A percentile compares a stretch with the other conserved stretches of the same genome.
Conservation (phyloP, 192 early-diverging fungal species). For the Coemansia brasiliensis region DNA sequence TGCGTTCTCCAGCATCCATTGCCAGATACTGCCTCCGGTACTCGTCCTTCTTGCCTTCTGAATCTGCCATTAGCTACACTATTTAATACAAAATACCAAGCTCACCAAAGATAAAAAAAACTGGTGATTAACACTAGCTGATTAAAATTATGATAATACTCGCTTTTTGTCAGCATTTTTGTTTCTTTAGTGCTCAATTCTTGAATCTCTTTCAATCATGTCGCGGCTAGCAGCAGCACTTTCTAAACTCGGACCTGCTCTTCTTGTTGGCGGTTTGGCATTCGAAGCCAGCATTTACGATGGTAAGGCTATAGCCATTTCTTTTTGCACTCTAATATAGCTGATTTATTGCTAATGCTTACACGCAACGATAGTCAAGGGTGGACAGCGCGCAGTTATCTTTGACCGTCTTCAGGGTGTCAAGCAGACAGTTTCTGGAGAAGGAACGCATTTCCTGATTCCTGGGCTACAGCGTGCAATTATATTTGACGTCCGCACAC, state of each 20-base stretch:
- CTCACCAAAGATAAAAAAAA: too few relatives aligned
- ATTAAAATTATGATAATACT: too few relatives aligned
- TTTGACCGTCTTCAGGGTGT: conserved; percentile 96
- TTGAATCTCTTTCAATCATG: conserved; percentile 13
- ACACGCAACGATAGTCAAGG: conserved; percentile 70
- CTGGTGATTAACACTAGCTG: too few relatives aligned
- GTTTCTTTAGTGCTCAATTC: background rate
- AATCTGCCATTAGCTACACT: conserved; percentile 7
- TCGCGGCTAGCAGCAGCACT: conserved; percentile 60
- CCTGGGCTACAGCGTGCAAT: conserved; percentile 96
- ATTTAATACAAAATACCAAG: too few relatives aligned
- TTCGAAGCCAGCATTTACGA: conserved; percentile 89
- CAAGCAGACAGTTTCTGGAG: conserved; percentile 71
- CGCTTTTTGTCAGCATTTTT: background rate
- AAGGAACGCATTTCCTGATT: conserved; percentile 96
- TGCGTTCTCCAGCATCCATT: conserved; percentile 57
- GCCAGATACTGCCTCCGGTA: conserved; percentile 31
- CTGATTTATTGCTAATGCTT: background rate
- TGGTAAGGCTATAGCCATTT: conserved; percentile 59
- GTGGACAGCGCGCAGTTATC: conserved; percentile 93
- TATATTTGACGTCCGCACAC: conserved; percentile 88
- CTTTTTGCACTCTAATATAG: background rate
- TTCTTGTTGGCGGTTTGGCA: conserved; percentile 68
- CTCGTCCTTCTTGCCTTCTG: conserved; percentile 18
- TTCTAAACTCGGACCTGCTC: conserved; percentile 76